Percentiles rank a stretch among this genome's conserved stretches.
Conservation (phyloP, 176 grass and related monocot species). For the Oryza punctata region DNA sequence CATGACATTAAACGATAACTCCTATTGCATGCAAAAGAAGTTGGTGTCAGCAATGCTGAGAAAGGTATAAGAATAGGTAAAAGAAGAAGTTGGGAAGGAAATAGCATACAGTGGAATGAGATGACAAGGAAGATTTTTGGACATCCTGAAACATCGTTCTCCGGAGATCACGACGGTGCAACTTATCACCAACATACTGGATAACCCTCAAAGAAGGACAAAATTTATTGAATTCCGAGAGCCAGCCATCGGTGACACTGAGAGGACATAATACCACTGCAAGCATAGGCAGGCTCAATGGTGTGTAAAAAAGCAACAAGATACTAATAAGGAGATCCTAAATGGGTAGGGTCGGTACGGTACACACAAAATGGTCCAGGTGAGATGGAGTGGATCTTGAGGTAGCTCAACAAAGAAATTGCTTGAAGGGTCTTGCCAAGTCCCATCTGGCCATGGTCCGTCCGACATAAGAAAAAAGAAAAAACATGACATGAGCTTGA, state of each 20-base stretch:
- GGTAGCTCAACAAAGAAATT: conserved; percentile 81
- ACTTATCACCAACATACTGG: conserved; percentile 72
- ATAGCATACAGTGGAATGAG: conserved; percentile 48
- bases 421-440: conserved; percentile 94
- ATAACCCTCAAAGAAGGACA: conserved; percentile 67
- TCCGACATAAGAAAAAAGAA: not conserved
- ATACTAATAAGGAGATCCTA: not conserved
- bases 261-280: conserved; percentile 93
- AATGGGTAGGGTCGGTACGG: conserved; percentile 22
- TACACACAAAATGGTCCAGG: conserved; percentile 74
- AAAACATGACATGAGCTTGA: not conserved
- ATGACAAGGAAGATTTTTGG: conserved; percentile 33
- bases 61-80: not conserved
- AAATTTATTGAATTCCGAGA: conserved; percentile 81
- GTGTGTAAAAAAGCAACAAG: not conserved
- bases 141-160: conserved; percentile 55
- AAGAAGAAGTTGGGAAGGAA: not conserved
- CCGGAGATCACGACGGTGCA: conserved; percentile 57
- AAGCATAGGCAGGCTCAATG: not conserved
- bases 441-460: conserved; percentile 67
- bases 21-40: conserved; percentile 45
- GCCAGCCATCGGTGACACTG: conserved; percentile 79
- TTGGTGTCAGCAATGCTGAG: not conserved
- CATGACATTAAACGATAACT: conserved; percentile 74
- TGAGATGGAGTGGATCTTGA: conserved; percentile 59